These are phyloP conservation scores for Penicillium janthinellum DNA, from an alignment of 2,329 filamentous ascomycete species.

Conservation along the genomic window DNA sequence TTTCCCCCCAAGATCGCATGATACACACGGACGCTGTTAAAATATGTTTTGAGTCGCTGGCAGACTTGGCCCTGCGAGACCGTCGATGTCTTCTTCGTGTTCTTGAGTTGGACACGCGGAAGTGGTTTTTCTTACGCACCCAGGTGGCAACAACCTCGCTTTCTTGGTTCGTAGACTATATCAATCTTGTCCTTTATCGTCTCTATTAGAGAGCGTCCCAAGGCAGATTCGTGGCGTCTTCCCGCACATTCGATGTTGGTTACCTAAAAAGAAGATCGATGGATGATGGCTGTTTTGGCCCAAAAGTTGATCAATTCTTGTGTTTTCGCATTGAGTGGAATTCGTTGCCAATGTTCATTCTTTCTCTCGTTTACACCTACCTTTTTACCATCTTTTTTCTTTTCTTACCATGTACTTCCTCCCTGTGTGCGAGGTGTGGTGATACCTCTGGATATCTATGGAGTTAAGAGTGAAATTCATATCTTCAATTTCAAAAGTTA, in stretches of 20 bases:
- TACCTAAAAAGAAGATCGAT: slow-evolving; percentile 13
- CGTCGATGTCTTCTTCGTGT: neutral
- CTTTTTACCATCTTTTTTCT: slow-evolving; percentile 6
- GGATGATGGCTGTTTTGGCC: slow-evolving; percentile 11
- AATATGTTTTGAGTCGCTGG: slow-evolving; percentile 25
- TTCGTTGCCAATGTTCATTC: slow-evolving; percentile 12
- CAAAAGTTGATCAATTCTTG: slow-evolving; percentile 25
- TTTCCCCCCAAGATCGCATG: slow-evolving; percentile 23
- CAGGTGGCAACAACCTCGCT: neutral
- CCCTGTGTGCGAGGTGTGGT: slow-evolving; percentile 11
- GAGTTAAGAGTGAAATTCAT: slow-evolving; percentile 14
- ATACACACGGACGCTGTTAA: slow-evolving; percentile 27
- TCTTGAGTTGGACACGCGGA: neutral
- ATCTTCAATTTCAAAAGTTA: neutral
- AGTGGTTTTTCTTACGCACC: slow-evolving; percentile 1
- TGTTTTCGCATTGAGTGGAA: slow-evolving; percentile 14
- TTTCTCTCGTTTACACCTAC: slow-evolving; percentile 6
- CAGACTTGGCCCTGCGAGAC: slow-evolving; percentile 18
- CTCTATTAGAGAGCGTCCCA: neutral
- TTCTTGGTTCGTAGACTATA: neutral
- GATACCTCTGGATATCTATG: slow-evolving; percentile 22
- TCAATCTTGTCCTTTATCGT: neutral
- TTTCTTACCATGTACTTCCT: slow-evolving; percentile 13
- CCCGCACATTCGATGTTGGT: slow-evolving; percentile 12
- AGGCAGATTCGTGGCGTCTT: slow-evolving; percentile 5